These are phyloP conservation scores for Geranium brycei DNA, from an alignment of 345 rosid species.

Conservation along the genomic window DNA sequence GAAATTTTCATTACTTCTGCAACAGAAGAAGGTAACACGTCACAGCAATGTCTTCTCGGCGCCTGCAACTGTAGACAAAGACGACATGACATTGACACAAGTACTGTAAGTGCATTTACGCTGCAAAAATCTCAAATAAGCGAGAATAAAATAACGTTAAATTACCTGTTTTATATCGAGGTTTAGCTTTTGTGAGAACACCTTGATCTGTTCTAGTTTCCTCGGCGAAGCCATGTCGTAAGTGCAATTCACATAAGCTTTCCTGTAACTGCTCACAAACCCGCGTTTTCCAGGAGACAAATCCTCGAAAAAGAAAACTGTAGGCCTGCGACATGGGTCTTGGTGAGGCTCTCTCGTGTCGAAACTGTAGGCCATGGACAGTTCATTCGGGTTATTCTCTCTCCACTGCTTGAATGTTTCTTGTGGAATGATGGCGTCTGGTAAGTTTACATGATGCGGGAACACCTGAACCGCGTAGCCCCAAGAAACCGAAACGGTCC, in stretches of 20 bases:
- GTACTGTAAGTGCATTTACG: not conserved
- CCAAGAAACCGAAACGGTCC: constrained; percentile 88
- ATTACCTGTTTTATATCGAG: constrained; percentile 44
- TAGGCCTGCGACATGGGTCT: constrained; percentile 61
- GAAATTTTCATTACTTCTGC: constrained; percentile 44
- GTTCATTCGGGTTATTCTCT: constrained; percentile 8
- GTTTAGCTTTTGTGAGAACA: constrained; percentile 41
- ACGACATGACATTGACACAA: not conserved
- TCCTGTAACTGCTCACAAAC: constrained; percentile 38
- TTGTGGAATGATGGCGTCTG: constrained; percentile 36
- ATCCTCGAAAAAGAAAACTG: constrained; percentile 46
- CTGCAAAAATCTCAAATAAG: not conserved
- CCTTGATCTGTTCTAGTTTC: constrained; percentile 51
- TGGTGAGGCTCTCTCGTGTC: constrained; percentile 37
- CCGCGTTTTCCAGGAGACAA: constrained; percentile 15
- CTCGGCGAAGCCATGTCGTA: constrained; percentile 35
- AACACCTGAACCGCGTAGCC: constrained; percentile 71
- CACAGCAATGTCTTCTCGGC: constrained; percentile 85
- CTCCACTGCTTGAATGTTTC: constrained; percentile 63
- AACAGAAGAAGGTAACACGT: constrained; percentile 44
- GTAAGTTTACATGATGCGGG: constrained; percentile 21
- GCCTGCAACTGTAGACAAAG: constrained; percentile 38
- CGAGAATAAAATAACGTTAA: not conserved
- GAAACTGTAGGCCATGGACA: constrained; percentile 37
- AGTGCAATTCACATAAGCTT: constrained; percentile 36